Percentiles rank a stretch among this genome's conserved stretches.
These are phyloP conservation scores for Vigna angularis DNA, from an alignment of 306 rosid genomes.

Conservation along the genomic window DNA sequence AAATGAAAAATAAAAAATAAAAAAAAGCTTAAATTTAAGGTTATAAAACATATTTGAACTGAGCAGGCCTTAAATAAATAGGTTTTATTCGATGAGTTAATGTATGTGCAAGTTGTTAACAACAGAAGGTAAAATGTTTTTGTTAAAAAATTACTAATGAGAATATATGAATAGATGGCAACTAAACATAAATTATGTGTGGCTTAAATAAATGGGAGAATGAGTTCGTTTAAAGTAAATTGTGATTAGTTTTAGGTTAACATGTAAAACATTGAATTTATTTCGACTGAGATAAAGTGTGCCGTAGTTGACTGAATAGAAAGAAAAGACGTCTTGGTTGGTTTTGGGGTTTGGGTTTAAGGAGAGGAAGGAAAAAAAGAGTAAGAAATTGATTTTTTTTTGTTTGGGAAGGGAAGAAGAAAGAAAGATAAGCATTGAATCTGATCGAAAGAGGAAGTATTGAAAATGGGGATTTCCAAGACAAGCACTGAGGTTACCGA, in stretches of 20 bases:
- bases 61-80: too few species aligned
- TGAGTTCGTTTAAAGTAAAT: neutral
- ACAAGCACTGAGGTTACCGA: constrained; percentile 39
- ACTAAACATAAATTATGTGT: too few species aligned
- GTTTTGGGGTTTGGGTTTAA: constrained; percentile 13
- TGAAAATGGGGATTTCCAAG: constrained; percentile 64
- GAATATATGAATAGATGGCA: too few species aligned
- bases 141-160: too few species aligned
- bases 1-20: too few species aligned
- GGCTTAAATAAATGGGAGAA: neutral
- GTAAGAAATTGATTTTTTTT: neutral
- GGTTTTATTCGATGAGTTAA: too few species aligned
- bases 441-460: neutral
- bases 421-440: neutral
- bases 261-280: neutral
- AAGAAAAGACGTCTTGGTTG: neutral
- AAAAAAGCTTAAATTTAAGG: too few species aligned
- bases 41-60: too few species aligned
- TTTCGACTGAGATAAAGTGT: neutral
- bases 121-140: too few species aligned
- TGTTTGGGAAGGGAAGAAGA: neutral
- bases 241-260: neutral
- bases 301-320: neutral
- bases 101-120: too few species aligned
- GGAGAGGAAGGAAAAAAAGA: neutral